Percentiles rank a stretch among this genome's conserved stretches.
Conservation (phyloP, 495 filamentous ascomycete species). For the Neurospora cerealis region DNA sequence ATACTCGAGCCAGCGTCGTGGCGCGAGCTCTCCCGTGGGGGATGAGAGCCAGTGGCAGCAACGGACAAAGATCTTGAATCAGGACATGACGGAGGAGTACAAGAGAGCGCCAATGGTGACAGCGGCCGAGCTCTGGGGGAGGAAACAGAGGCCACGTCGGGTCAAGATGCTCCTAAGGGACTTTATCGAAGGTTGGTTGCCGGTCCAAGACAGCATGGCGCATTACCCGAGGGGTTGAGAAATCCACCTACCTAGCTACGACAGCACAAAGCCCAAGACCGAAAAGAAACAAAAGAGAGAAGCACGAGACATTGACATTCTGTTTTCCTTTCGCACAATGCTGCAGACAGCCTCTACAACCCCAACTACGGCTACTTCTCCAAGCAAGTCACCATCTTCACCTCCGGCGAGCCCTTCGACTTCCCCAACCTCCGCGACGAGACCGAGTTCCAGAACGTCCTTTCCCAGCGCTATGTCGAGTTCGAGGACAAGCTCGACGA, state of each 20-base stretch:
- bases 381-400: slow-evolving; percentile 94
- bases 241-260: background rate
- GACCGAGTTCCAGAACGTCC: slow-evolving; percentile 61
- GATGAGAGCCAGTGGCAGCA: slow-evolving; percentile 68
- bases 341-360: slow-evolving; percentile 87
- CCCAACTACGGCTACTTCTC: slow-evolving; percentile 97
- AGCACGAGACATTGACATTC: background rate
- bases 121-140: slow-evolving; percentile 57
- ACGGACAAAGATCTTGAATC: slow-evolving; percentile 55
- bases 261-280: background rate
- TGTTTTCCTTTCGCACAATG: background rate
- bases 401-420: slow-evolving; percentile 82
- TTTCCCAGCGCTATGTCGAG: slow-evolving; percentile 71
- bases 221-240: background rate
- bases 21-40: slow-evolving; percentile 11
- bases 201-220: background rate
- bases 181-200: slow-evolving; percentile 79
- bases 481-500: slow-evolving; percentile 86
- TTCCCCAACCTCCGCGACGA: slow-evolving; percentile 77
- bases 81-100: slow-evolving; percentile 72
- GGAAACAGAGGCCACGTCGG: slow-evolving; percentile 66
- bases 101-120: slow-evolving; percentile 73
- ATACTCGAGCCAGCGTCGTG: slow-evolving; percentile 15
- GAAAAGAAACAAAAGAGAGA: background rate
- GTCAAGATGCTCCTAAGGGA: slow-evolving; percentile 96